Evolutionary conservation across 2,329 filamentous ascomycete species (phyloP).

Genomic region (Neofusicoccum umdonicola): DNA sequence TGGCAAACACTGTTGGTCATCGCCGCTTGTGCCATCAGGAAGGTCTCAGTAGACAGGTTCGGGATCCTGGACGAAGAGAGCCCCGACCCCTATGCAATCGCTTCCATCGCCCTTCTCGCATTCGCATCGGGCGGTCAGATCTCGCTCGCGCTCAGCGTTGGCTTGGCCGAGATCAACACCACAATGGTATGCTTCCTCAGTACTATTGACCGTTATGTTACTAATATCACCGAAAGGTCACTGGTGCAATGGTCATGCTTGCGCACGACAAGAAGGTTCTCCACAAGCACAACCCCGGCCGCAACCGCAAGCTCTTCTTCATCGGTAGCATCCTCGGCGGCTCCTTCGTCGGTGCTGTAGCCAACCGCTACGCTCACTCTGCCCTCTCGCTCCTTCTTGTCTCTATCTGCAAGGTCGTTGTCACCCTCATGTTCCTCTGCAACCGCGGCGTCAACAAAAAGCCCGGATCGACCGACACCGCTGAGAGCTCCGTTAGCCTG

Average conservation of each 20-base stretch:
- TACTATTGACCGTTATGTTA: too few relatives aligned
- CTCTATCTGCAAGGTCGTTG: slow-evolving; percentile 22
- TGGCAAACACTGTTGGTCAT: slow-evolving; percentile 25
- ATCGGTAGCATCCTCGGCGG: slow-evolving; percentile 24
- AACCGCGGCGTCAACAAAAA: slow-evolving; percentile 25
- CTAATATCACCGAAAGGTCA: slow-evolving; percentile 17
- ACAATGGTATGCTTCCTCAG: slow-evolving; percentile 23
- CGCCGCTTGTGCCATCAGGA: slow-evolving; percentile 25
- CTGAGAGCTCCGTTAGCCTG: slow-evolving; percentile 8
- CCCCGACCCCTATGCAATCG: slow-evolving; percentile 19
- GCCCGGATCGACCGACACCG: slow-evolving; percentile 5
- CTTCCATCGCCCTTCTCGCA: slow-evolving; percentile 22
- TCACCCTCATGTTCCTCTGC: slow-evolving; percentile 25
- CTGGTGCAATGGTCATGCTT: slow-evolving; percentile 27
- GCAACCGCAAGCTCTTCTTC: slow-evolving; percentile 25
- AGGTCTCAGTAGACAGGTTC: slow-evolving; percentile 18
- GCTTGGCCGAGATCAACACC: slow-evolving; percentile 29
- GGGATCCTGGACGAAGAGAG: neutral
- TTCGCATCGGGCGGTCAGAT: slow-evolving; percentile 27
- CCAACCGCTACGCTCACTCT: slow-evolving; percentile 19
- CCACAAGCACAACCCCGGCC: slow-evolving; percentile 21
- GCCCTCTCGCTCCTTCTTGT: slow-evolving; percentile 23
- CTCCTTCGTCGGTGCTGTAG: slow-evolving; percentile 26
- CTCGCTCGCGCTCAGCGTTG: slow-evolving; percentile 24
- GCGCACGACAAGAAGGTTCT: slow-evolving; percentile 25